phyloP scores from a whole-genome alignment of 1,284 basidiomycete species.

The Ceratorhiza oryzae-sativae region DNA sequence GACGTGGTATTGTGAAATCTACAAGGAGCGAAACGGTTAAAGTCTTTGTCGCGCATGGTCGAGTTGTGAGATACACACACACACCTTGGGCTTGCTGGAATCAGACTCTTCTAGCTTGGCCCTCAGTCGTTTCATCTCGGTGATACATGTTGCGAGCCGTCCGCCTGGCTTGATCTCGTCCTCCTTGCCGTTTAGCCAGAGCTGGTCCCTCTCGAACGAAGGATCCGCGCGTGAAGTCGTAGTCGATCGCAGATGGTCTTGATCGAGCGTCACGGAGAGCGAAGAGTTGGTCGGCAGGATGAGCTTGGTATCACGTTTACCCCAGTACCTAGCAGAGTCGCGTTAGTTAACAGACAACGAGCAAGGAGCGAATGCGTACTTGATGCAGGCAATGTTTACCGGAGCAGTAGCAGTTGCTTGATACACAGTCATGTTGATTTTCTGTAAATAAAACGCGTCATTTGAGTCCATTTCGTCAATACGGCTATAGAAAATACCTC shows the following conservation, averaged over 20 bases:
- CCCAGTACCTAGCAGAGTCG: constrained; percentile 93
- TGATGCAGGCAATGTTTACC: constrained; percentile 97
- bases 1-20: constrained; percentile 78
- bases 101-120: constrained; percentile 75
- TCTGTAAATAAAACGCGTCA: constrained; percentile 8
- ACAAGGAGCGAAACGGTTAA: constrained; percentile 25
- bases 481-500: not conserved
- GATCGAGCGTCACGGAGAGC: constrained; percentile 94
- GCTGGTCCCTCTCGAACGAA: constrained; percentile 74
- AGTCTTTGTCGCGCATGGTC: too few relatives aligned
- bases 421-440: constrained; percentile 63
- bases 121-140: constrained; percentile 84
- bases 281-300: constrained; percentile 98
- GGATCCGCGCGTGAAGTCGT: constrained; percentile 90
- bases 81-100: constrained; percentile 69
- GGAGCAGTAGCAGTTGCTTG: constrained; percentile 93
- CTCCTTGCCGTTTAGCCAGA: constrained; percentile 95
- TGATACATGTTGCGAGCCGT: constrained; percentile 84
- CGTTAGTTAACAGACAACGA: not conserved
- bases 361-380: constrained; percentile 60
- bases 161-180: constrained; percentile 87
- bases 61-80: too few relatives aligned
- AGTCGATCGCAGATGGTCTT: constrained; percentile 93
- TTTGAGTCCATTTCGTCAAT: not conserved
- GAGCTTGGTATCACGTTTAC: constrained; percentile 93